A percentile compares a stretch with the other conserved stretches of the same genome.
Evolutionary conservation across 768 basidiomycete species (phyloP).

Genomic region (Leucocoprinus sp.): DNA sequence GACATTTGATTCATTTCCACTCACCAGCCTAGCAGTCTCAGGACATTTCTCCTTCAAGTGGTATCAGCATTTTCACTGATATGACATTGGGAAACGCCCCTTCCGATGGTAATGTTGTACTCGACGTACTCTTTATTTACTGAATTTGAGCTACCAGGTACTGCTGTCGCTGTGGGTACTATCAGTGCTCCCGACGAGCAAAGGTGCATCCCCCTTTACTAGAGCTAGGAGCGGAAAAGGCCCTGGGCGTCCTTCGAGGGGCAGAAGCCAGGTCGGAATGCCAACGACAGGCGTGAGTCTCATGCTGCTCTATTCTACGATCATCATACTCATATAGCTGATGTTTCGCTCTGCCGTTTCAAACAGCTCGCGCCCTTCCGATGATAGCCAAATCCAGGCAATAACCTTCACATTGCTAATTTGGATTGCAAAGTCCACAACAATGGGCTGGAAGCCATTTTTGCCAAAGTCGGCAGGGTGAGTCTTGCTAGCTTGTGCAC

Average conservation of each 20-base stretch:
- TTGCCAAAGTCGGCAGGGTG: conserved; percentile 70
- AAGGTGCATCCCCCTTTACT: conserved; percentile 34
- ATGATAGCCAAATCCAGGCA: conserved; percentile 57
- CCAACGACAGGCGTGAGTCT: conserved; percentile 48
- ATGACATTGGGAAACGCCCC: conserved; percentile 28
- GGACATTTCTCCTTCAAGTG: conserved; percentile 62
- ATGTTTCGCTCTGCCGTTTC: not conserved
- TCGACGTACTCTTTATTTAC: not conserved
- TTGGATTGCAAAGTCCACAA: conserved; percentile 59
- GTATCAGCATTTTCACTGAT: conserved; percentile 66
- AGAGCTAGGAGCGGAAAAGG: conserved; percentile 36
- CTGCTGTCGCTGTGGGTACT: conserved; percentile 16
- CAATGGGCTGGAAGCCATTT: conserved; percentile 80
- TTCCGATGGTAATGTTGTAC: conserved; percentile 31
- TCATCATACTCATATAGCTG: not conserved
- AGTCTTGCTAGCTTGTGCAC: conserved; percentile 2
- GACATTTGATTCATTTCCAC: conserved; percentile 18
- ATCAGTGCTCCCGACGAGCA: conserved; percentile 42
- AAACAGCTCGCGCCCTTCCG: conserved; percentile 26
- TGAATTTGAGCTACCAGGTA: conserved; percentile 1
- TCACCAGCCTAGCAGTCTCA: conserved; percentile 75
- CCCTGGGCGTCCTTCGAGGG: conserved; percentile 66
- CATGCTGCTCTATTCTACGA: conserved; percentile 16
- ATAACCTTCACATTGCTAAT: conserved; percentile 57
- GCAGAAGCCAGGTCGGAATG: conserved; percentile 55